Evolutionary conservation across 352 stramenopile genomes (phyloP).

Genomic region (Phytophthora sojae): DNA sequence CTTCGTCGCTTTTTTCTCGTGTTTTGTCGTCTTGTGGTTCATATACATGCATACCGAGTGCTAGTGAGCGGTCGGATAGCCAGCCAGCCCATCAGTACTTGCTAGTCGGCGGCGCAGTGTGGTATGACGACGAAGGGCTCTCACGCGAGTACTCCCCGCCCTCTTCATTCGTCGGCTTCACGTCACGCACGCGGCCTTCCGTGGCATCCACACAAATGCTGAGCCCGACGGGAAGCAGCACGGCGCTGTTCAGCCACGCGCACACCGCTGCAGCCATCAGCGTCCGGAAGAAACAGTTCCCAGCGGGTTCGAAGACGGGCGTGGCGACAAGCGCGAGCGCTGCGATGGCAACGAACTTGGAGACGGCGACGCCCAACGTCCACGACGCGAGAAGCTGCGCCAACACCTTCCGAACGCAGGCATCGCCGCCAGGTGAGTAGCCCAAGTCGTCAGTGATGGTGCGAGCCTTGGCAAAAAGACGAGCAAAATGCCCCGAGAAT

Average conservation of each 20-base stretch:
- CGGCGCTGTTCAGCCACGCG: conserved; percentile 42
- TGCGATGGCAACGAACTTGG: conserved; percentile 53
- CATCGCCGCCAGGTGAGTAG: conserved; percentile 30
- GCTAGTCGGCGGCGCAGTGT: conserved; percentile 16
- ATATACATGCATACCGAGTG: background rate
- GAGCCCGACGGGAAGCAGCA: conserved; percentile 53
- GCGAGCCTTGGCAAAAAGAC: conserved; percentile 64
- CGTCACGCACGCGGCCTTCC: conserved; percentile 45
- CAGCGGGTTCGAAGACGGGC: conserved; percentile 47
- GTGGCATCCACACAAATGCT: conserved; percentile 54
- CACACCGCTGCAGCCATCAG: conserved; percentile 48
- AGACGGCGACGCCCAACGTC: conserved; percentile 45
- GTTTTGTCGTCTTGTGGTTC: conserved; percentile 6
- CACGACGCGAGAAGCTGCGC: conserved; percentile 49
- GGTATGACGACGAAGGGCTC: conserved; percentile 45
- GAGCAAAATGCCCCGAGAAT: conserved; percentile 79
- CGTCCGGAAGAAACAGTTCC: conserved; percentile 54
- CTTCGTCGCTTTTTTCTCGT: background rate
- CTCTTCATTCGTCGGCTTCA: conserved; percentile 51
- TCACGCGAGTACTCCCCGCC: conserved; percentile 42
- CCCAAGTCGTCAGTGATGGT: conserved; percentile 31
- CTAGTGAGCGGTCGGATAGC: too few relatives aligned
- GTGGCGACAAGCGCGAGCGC: conserved; percentile 45
- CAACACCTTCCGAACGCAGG: conserved; percentile 50
- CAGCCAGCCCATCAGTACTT: conserved; percentile 29